Conservation (phyloP, 2,329 filamentous ascomycete species). For the Ophiostoma piceae region DNA sequence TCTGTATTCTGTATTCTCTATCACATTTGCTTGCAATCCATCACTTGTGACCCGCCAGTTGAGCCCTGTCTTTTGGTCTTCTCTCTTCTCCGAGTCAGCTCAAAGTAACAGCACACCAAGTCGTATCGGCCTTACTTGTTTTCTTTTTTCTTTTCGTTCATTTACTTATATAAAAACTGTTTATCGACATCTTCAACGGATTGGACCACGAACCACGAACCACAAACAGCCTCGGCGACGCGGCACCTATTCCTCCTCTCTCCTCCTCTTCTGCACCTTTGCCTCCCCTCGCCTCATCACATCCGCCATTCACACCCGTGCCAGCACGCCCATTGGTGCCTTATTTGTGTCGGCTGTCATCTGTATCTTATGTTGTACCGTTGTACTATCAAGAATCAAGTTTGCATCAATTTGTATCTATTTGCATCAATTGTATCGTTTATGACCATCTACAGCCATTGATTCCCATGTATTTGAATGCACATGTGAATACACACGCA, state of each 20-base stretch:
- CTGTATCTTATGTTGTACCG: too few relatives aligned
- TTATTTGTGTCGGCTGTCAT: not conserved
- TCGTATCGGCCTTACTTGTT: not conserved
- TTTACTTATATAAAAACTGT: not conserved
- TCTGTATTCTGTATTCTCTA: too few relatives aligned
- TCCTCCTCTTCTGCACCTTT: too few relatives aligned
- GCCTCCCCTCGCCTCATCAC: conserved; percentile 1
- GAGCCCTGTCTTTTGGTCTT: not conserved
- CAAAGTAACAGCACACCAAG: conserved; percentile 3
- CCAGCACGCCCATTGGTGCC: not conserved
- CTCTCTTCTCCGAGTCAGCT: not conserved
- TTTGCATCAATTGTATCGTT: not conserved
- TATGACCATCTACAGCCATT: not conserved
- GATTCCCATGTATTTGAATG: not conserved
- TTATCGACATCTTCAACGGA: not conserved
- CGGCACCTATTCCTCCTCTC: not conserved
- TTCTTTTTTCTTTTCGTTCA: not conserved
- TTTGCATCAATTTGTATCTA: not conserved
- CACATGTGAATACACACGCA: not conserved
- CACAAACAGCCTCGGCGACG: not conserved
- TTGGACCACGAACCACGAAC: not conserved
- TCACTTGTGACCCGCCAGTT: not conserved
- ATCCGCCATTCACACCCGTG: not conserved
- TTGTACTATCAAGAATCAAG: too few relatives aligned
- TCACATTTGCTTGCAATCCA: too few relatives aligned